Percentiles rank a stretch among this genome's conserved stretches.
phyloP scores from a whole-genome alignment of 176 grass and related monocot species.

The Cenchrus fungigraminus region DNA sequence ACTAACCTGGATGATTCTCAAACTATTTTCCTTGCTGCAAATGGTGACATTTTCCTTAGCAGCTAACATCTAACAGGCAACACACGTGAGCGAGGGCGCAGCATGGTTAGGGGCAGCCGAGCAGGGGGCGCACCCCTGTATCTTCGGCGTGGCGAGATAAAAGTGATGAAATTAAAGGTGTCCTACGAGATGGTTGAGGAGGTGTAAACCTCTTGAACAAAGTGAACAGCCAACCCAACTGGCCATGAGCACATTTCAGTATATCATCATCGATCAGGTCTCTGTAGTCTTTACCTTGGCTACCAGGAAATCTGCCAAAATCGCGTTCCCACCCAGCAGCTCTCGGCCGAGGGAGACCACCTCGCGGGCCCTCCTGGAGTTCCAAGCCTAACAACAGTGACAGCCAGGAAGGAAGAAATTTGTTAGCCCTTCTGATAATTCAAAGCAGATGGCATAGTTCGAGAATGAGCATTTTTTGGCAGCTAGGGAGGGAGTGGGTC shows the following conservation, averaged over 20 bases:
- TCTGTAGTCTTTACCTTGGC: conserved; percentile 52
- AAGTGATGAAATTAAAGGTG: not conserved
- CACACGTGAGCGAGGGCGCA: too few species aligned
- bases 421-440: not conserved
- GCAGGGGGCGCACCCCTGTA: too few species aligned
- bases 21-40: too few species aligned
- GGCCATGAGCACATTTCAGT: not conserved
- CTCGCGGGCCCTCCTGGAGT: conserved; percentile 62
- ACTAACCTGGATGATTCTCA: too few species aligned
- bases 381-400: conserved; percentile 58
- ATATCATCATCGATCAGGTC: too few species aligned
- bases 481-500: too few species aligned
- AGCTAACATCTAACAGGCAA: too few species aligned
- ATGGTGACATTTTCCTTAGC: too few species aligned
- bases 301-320: conserved; percentile 79
- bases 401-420: not conserved
- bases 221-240: not conserved
- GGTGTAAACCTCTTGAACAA: not conserved
- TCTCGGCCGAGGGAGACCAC: conserved; percentile 70
- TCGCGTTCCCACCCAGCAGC: conserved; percentile 78
- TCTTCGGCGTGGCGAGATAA: too few species aligned
- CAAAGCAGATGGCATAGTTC: conserved; percentile 6
- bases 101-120: too few species aligned
- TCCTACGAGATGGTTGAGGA: not conserved
- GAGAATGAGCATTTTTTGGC: not conserved